Conservation (phyloP, 768 basidiomycete species). For the Tylopilus intermedius region DNA sequence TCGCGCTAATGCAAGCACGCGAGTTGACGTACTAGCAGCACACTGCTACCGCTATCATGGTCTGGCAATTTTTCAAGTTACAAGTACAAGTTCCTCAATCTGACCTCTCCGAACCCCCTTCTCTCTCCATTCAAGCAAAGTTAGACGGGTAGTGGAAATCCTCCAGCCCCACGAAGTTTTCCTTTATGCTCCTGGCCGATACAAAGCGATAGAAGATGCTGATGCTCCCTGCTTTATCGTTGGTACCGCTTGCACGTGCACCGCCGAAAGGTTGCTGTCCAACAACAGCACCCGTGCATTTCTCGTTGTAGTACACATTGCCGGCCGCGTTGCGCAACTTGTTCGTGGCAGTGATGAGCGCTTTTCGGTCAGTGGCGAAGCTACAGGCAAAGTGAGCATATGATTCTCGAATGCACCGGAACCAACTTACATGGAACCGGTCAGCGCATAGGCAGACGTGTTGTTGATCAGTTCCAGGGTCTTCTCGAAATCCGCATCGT, state of each 20-base stretch:
- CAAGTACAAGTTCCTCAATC: background rate
- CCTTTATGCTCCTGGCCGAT: conserved; percentile 90
- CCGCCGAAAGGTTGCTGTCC: conserved; percentile 99
- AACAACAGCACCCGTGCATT: conserved; percentile 96
- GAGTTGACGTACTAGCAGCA: too few species aligned
- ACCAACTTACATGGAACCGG: conserved; percentile 80
- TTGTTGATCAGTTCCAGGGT: conserved; percentile 83
- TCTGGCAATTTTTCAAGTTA: too few species aligned
- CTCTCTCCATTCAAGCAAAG: conserved; percentile 42
- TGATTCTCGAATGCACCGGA: background rate
- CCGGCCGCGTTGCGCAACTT: conserved; percentile 87
- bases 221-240: conserved; percentile 94
- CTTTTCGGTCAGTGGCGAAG: conserved; percentile 78
- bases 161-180: conserved; percentile 84
- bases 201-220: conserved; percentile 77
- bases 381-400: conserved; percentile 35
- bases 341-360: conserved; percentile 74
- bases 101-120: too few species aligned
- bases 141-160: conserved; percentile 87
- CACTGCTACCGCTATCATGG: too few species aligned
- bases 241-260: conserved; percentile 87
- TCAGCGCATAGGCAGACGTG: conserved; percentile 85
- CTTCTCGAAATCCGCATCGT: conserved; percentile 81
- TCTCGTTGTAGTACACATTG: conserved; percentile 97
- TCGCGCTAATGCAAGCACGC: too few species aligned